Percentiles rank a stretch among this genome's conserved stretches.
These are phyloP conservation scores for Myrmaecium sp. DNA, from an alignment of 2,329 filamentous ascomycete species.

Conservation along the genomic window DNA sequence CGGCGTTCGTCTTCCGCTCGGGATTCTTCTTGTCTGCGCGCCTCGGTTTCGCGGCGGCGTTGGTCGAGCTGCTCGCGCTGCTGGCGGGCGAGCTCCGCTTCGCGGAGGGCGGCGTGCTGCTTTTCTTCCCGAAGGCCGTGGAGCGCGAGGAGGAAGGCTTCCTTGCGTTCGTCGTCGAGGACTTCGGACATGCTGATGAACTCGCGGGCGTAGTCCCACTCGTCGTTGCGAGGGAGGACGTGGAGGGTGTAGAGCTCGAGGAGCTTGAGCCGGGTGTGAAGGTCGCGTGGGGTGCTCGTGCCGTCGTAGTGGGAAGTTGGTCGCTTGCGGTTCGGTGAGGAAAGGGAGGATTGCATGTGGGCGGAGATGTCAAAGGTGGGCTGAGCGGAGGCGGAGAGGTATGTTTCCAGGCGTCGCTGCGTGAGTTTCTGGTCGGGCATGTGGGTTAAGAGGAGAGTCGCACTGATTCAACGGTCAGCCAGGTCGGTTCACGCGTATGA, in stretches of 20 bases:
- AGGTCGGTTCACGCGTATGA: background rate
- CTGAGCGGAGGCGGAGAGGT: slow-evolving; percentile 59
- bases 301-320: slow-evolving; percentile 33
- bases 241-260: slow-evolving; percentile 92
- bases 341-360: slow-evolving; percentile 35
- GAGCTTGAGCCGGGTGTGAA: slow-evolving; percentile 74
- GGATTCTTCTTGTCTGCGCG: slow-evolving; percentile 19
- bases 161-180: slow-evolving; percentile 78
- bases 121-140: slow-evolving; percentile 74
- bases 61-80: slow-evolving; percentile 38
- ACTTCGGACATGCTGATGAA: slow-evolving; percentile 79
- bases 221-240: slow-evolving; percentile 78
- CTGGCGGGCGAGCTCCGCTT: slow-evolving; percentile 44
- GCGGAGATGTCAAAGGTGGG: slow-evolving; percentile 57
- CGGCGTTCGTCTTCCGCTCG: slow-evolving; percentile 25
- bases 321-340: slow-evolving; percentile 12
- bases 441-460: slow-evolving; percentile 80
- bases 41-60: slow-evolving; percentile 26
- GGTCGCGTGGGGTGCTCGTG: slow-evolving; percentile 67
- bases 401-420: slow-evolving; percentile 75
- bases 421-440: slow-evolving; percentile 69
- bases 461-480: slow-evolving; percentile 26
- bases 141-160: slow-evolving; percentile 75
- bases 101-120: slow-evolving; percentile 48
- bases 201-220: slow-evolving; percentile 89